Base-by-base conservation (phyloP, 1,139 yeast species). In the Pichia sp. region DNA sequence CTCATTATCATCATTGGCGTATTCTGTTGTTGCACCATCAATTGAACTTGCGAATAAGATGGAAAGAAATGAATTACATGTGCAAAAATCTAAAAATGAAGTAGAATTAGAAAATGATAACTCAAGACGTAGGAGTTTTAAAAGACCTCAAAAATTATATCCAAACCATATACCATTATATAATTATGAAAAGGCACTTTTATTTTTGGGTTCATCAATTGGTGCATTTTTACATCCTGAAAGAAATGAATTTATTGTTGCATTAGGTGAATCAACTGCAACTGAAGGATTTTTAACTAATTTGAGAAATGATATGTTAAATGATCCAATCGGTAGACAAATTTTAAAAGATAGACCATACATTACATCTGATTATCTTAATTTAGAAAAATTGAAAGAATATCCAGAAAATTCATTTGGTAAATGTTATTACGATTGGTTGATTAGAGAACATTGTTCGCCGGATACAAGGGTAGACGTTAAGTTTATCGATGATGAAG, bases 381-480 rank as follows among this genome's bases (percentile, higher is more conserved):
- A 88, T 60, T 72, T 86, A 58, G 83, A 76, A 8, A 67, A 78
- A 50, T 72, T 92, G 46, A 69, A 83, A 32, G 60, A 66, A 8
- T 70, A 84, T 50, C 94, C 95, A 0, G 70, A 69, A n/a, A 81
- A 81, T 57, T 76, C 96, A 0, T 71, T 94, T 39, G 99, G 98
- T 3, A 72, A 76, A 47, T 79, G 83, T 11, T 94, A 89, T 63
- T 76, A 84, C 45, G 72, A 76, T 42, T 89, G 97, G 97, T 73
- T 89, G 26, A 85, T 84, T 52, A 74, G 80, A 41, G 97, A 94
- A 64, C 88, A 92, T 0, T 96, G 88, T 0, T 83, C 94, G 9
- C 97, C 97, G 1, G 98, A 94, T 64, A 89, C 96, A 0, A 73
- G 99, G 57, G 90, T 85, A 2, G 83, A 88, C 0, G 97, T 92